Conservation (phyloP, 2,329 filamentous ascomycete genomes). For the Scedosporium boydii region DNA sequence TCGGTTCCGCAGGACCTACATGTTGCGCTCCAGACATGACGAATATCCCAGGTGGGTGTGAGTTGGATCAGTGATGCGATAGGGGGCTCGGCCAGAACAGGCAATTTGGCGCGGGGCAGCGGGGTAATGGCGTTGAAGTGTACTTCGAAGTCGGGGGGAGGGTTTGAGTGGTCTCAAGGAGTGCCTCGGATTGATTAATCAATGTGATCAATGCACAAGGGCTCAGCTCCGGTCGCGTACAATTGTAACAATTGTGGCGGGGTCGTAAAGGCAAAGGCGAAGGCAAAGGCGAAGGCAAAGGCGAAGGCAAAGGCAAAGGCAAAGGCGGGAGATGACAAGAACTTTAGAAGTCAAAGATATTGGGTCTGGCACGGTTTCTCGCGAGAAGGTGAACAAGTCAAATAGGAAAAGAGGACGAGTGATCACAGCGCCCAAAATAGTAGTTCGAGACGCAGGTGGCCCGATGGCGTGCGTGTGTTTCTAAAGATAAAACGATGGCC, state of each 20-base stretch:
- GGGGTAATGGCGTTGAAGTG: not conserved
- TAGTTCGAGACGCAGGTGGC: not conserved
- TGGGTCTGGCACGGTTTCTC: not conserved
- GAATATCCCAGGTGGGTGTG: not conserved
- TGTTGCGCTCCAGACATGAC: constrained; percentile 4
- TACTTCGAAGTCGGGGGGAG: too few relatives aligned
- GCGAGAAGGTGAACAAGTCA: not conserved
- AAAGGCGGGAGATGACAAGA: too few relatives aligned
- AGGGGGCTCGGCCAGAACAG: not conserved
- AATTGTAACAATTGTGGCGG: too few relatives aligned
- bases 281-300: too few relatives aligned
- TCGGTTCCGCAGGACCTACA: not conserved
- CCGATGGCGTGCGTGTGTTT: not conserved
- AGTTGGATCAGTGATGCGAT: not conserved
- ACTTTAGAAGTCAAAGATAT: not conserved
- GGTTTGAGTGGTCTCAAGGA: too few relatives aligned
- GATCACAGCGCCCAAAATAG: not conserved
- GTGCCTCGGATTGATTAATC: too few relatives aligned
- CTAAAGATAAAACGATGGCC: not conserved
- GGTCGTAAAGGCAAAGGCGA: too few relatives aligned
- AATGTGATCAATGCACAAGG: too few relatives aligned
- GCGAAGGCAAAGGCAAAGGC: too few relatives aligned
- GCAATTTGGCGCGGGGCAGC: not conserved
- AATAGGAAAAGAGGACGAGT: not conserved
- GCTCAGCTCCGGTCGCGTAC: too few relatives aligned